Evolutionary conservation across 2,329 filamentous ascomycete genomes (phyloP), one percentile per base, ranked within the genome.

Genomic region (Pestalotiopsis sp.): DNA sequence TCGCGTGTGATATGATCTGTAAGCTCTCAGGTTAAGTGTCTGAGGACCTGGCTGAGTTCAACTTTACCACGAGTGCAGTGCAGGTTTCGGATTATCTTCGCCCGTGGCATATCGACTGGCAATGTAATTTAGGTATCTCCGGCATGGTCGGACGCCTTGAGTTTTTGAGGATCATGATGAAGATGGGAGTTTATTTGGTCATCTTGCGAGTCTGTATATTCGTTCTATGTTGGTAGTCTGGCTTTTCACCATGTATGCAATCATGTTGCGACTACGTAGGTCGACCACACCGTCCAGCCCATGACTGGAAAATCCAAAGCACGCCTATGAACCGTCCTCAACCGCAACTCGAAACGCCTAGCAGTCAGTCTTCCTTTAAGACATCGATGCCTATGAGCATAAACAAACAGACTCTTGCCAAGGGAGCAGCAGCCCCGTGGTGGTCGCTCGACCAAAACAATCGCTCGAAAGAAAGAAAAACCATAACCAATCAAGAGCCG

Each of bases 221-320:
- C 45, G 41, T 55, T 65, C 63, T 65, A 65, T 65, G 41, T 63
- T 27, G n/a, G 27, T 65, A 55, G 25, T 55, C 17, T 58, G 63
- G 20, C 23, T 55, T 27, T 49, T 57, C 25, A 39, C n/a, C 59
- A 62, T 36, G n/a, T 20, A 58, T 25, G 14, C n/a, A n/a, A 57
- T 57, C 45, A 55, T 65, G 23, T 31, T 52, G 45, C 45, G 45
- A 27, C 25, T 45, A 55, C 49, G 31, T 39, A 52, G 39, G n/a
- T 41, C 59, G 31, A 62, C 36, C 59, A 38, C 36, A 36, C 36
- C 59, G 7, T 62, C 23, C 23, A 36, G 23, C 23, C 20, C 27
- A 59, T 12, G 25, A 59, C 57, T 59, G 27, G 57, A n/a, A 59
- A 27, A 27, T 36, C 27, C 23, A 14, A 14, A 61, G 59, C 20